These are phyloP conservation scores for Boletus edulis DNA, from an alignment of 768 basidiomycete genomes.

Conservation along the genomic window DNA sequence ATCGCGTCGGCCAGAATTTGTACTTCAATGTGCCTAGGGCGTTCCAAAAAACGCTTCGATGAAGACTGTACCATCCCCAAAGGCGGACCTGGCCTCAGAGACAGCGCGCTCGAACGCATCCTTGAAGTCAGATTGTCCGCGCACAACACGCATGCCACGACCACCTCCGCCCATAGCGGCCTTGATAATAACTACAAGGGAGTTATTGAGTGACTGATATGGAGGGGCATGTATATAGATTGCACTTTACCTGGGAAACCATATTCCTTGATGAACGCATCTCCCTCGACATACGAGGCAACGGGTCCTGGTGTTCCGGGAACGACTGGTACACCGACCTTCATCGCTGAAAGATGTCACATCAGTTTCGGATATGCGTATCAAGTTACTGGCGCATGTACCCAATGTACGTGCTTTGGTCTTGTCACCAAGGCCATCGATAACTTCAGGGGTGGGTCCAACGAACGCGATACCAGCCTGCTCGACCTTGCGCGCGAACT, in stretches of 20 bases:
- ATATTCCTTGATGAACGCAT: constrained; percentile 89
- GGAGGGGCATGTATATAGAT: neutral
- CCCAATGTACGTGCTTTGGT: constrained; percentile 93
- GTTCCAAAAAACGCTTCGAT: constrained; percentile 98
- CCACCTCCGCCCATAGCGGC: constrained; percentile 99
- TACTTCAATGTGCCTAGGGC: constrained; percentile 96
- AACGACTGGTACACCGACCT: constrained; percentile 91
- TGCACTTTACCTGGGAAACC: constrained; percentile 80
- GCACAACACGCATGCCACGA: constrained; percentile 98
- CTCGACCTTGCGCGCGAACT: constrained; percentile 97
- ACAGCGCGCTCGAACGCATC: constrained; percentile 88
- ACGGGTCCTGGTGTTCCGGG: constrained; percentile 98
- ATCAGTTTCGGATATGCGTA: constrained; percentile 1
- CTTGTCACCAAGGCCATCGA: constrained; percentile 98
- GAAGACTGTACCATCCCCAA: constrained; percentile 98
- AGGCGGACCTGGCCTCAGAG: constrained; percentile 92
- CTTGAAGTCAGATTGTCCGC: constrained; percentile 90
- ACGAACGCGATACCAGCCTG: constrained; percentile 97
- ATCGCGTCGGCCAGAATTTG: constrained; percentile 88
- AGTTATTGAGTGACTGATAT: constrained; percentile 2
- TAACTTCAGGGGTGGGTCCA: constrained; percentile 93
- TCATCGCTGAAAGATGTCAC: constrained; percentile 59
- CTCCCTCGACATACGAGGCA: constrained; percentile 71
- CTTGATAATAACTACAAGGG: constrained; percentile 87
- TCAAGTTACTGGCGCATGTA: constrained; percentile 29